phyloP scores from a whole-genome alignment of 1,284 basidiomycete genomes.

The Athelia sp. region DNA sequence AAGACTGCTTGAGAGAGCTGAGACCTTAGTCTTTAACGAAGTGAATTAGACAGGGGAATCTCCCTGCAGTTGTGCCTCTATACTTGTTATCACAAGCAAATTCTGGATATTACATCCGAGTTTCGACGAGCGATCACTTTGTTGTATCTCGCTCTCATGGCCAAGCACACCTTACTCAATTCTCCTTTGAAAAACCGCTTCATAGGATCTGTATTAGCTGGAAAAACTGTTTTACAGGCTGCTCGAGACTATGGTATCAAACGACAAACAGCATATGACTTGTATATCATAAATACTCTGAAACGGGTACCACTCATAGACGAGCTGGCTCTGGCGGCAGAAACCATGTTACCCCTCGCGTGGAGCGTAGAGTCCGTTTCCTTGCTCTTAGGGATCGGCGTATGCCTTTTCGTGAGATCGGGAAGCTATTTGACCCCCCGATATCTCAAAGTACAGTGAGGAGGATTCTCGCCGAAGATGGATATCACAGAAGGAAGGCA shows the following conservation, averaged over 20 bases:
- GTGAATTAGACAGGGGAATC: no score
- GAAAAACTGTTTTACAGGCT: not conserved
- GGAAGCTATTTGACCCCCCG: not conserved
- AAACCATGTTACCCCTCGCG: not conserved
- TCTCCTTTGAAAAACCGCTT: constrained; percentile 3
- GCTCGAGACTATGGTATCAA: not conserved
- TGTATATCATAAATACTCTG: not conserved
- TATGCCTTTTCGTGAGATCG: not conserved
- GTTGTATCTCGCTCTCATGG: no score
- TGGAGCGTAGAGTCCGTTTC: not conserved
- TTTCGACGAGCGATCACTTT: no score
- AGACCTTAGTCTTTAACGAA: no score
- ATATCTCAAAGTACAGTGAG: not conserved
- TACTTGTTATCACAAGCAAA: no score
- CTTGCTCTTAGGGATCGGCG: not conserved
- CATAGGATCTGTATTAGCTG: constrained; percentile 3
- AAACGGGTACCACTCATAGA: constrained; percentile 3
- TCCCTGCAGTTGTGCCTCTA: no score
- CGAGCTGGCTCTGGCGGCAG: constrained; percentile 4
- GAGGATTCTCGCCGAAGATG: not conserved
- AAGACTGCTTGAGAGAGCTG: no score
- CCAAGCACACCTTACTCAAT: not conserved
- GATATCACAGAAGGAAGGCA: not conserved
- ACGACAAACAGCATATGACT: not conserved
- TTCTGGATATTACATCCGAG: no score